Percentiles rank a stretch among this genome's conserved stretches.
Evolutionary conservation across 106 monocot species (phyloP).

Genomic region (Triglochin maritima): DNA sequence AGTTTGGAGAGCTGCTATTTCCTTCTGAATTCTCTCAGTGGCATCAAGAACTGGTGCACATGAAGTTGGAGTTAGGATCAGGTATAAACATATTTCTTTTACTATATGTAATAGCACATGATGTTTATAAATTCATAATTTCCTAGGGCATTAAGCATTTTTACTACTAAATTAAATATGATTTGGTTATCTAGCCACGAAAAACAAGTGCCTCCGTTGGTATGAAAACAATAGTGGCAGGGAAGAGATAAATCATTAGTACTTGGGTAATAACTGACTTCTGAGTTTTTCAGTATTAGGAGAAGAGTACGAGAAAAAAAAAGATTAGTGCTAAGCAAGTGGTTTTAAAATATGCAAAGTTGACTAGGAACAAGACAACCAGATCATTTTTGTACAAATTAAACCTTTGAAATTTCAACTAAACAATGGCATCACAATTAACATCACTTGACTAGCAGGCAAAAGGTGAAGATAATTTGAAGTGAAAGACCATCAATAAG

Average conservation of each 20-base stretch:
- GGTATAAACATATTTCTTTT: neutral
- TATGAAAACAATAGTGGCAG: too few relatives aligned
- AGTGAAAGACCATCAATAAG: neutral
- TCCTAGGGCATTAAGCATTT: too few relatives aligned
- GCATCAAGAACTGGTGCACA: slow-evolving; percentile 45
- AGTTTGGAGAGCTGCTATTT: slow-evolving; percentile 48
- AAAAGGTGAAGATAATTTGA: neutral
- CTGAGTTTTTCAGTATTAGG: too few relatives aligned
- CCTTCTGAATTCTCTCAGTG: slow-evolving; percentile 40
- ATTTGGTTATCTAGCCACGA: too few relatives aligned
- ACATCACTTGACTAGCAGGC: neutral
- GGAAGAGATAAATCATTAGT: too few relatives aligned
- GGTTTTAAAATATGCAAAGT: neutral
- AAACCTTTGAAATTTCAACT: neutral
- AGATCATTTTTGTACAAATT: neutral
- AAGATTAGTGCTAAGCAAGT: neutral
- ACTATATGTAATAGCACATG: neutral
- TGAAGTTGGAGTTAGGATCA: slow-evolving; percentile 2
- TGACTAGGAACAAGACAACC: neutral
- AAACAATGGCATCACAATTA: neutral
- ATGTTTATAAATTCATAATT: neutral
- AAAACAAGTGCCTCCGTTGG: too few relatives aligned
- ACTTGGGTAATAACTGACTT: too few relatives aligned
- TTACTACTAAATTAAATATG: too few relatives aligned
- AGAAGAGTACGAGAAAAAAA: neutral